Evolutionary conservation across 305 asterid species (phyloP).

Genomic region (Fraxinus latifolia): DNA sequence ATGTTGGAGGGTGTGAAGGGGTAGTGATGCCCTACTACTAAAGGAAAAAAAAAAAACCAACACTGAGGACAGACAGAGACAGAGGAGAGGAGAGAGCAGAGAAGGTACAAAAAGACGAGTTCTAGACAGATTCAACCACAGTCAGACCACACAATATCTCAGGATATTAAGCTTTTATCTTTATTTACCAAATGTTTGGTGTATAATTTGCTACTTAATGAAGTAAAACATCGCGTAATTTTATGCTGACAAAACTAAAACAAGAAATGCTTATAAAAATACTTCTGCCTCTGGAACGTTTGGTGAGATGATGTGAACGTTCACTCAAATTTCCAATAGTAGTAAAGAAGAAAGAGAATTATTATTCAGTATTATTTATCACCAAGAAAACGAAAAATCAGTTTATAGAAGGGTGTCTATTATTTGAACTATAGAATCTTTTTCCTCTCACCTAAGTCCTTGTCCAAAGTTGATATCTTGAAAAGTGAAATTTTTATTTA

Average conservation of each 20-base stretch:
- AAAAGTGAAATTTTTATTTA: too few species aligned
- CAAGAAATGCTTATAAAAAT: neutral
- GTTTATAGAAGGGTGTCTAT: neutral
- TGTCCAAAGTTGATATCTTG: neutral
- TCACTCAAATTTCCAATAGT: neutral
- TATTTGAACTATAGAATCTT: neutral
- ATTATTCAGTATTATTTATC: too few species aligned
- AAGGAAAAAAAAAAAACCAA: neutral
- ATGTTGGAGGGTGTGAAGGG: constrained; percentile 17
- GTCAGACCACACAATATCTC: neutral
- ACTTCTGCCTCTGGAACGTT: neutral
- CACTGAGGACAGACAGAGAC: neutral
- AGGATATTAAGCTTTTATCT: neutral
- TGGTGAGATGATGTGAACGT: neutral
- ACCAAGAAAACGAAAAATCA: neutral
- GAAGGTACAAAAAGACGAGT: constrained; percentile 22
- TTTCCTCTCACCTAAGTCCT: too few species aligned
- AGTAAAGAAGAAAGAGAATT: neutral
- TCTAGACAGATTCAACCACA: constrained; percentile 14
- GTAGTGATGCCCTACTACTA: neutral
- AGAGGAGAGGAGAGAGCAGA: neutral
- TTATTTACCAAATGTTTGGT: neutral
- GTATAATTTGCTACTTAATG: neutral
- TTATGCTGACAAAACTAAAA: neutral
- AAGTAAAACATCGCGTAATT: neutral